Evolutionary conservation across 805 yeast genomes (phyloP), one percentile per base, ranked within the genome.

Genomic region (Wickerhamomyces tratensis): DNA sequence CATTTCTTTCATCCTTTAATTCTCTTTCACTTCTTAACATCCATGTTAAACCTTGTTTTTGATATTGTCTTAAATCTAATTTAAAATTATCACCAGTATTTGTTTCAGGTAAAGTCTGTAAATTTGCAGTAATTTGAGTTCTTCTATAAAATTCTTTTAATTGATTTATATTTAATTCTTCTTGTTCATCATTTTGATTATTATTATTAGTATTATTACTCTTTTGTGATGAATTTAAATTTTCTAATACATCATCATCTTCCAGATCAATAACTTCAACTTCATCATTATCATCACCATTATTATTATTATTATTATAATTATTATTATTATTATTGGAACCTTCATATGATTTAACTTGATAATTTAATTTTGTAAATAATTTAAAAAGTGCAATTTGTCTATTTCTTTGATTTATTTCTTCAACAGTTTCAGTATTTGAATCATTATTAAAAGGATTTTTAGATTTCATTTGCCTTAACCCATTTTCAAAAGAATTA

Each of bases 21-120:
- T 82, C 88, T 35, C 74, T 70, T 55, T 88, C 96, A 43, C 91
- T 67, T 31, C 78, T 71, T n/a, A 87, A 62, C 91, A 88, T 82
- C 96, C 96, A 88, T 1, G 89, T 77, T 30, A 87, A 62, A 0
- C 95, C 96, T 52, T 82, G 86, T 46, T 75, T 79, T 60, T 91
- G 98, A 58, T 91, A 91, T 1, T 78, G 74, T 43, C 95, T 67
- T 40, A 91, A 62, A 1, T 65, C 64, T 40, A 89, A 51, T 8
- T 67, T 68, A 52, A 88, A 83, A 2, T 68, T 52, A 42, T 73
- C 72, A 1, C 53, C 52, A 6, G 66, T 47, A 3, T 79, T 79
- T 1, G 83, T 74, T 46, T 76, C 81, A 2, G 89, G 89, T 5
- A 82, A 64, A 26, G 71, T 65, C 10, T 74, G 72, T 15, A 76